Conservation (phyloP, 345 rosid genomes). For the Turnera subulata region DNA sequence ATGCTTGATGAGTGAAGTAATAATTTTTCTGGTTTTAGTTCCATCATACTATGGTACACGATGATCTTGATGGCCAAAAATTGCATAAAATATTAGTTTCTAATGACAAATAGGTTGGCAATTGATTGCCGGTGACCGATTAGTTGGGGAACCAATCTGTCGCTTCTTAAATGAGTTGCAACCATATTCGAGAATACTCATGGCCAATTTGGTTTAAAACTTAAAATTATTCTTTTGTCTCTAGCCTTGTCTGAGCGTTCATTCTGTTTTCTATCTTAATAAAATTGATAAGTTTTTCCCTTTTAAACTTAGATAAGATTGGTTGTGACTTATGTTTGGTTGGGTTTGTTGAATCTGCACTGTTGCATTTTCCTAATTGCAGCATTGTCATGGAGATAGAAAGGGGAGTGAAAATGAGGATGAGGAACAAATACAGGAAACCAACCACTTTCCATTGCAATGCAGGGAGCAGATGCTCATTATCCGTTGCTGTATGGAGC, state of each 20-base stretch:
- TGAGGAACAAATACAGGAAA: constrained; percentile 76
- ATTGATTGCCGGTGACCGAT: neutral
- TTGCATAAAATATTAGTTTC: neutral
- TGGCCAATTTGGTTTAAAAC: neutral
- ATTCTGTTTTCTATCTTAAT: neutral
- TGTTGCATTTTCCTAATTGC: constrained; percentile 51
- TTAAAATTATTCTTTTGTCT: neutral
- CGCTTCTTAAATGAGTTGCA: constrained; percentile 9
- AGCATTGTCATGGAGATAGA: constrained; percentile 55
- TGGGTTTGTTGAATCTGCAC: constrained; percentile 37
- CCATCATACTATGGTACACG: neutral
- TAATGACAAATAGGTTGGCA: neutral
- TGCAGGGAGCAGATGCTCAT: constrained; percentile 73
- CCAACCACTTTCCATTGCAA: constrained; percentile 62
- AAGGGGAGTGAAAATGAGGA: constrained; percentile 57
- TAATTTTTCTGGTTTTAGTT: neutral
- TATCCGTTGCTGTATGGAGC: constrained; percentile 53
- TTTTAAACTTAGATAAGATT: constrained; percentile 13
- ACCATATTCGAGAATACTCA: neutral
- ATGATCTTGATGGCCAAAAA: neutral
- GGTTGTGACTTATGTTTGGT: constrained; percentile 24
- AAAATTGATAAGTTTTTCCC: neutral
- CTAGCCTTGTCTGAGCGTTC: constrained; percentile 4
- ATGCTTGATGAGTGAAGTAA: neutral
- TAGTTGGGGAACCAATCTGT: neutral